Percentiles rank a stretch among this genome's conserved stretches.
Evolutionary conservation across 805 yeast species (phyloP).

Genomic region (Yamadazyma takamatsuzukensis): DNA sequence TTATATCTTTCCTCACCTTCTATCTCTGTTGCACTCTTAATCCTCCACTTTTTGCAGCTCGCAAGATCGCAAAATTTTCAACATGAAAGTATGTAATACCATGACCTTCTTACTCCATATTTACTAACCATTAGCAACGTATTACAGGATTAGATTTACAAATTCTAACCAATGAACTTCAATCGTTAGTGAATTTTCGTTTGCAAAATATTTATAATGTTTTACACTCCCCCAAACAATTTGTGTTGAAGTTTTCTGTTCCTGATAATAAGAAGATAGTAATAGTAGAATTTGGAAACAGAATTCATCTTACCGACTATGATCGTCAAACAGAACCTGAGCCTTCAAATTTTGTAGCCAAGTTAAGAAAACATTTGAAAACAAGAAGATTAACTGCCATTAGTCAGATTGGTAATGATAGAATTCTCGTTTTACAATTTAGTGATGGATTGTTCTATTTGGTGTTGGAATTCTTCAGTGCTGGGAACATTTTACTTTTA

Average conservation of each 20-base stretch:
- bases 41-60: too few species aligned
- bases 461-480: slow-evolving; percentile 90
- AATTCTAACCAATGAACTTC: slow-evolving; percentile 65
- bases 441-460: slow-evolving; percentile 76
- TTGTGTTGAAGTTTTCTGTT: slow-evolving; percentile 71
- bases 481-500: slow-evolving; percentile 82
- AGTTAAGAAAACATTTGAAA: slow-evolving; percentile 81
- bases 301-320: slow-evolving; percentile 73
- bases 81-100: slow-evolving; percentile 13
- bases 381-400: slow-evolving; percentile 71
- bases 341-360: slow-evolving; percentile 83
- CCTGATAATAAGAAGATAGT: slow-evolving; percentile 78
- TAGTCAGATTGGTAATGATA: slow-evolving; percentile 72
- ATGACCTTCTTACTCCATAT: slow-evolving; percentile 1
- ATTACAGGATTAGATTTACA: slow-evolving; percentile 80
- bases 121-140: slow-evolving; percentile 56
- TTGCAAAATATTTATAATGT: slow-evolving; percentile 84
- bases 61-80: neutral
- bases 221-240: slow-evolving; percentile 66
- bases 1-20: neutral
- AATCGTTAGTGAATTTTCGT: slow-evolving; percentile 59
- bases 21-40: neutral
- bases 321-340: slow-evolving; percentile 76
- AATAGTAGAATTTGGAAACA: slow-evolving; percentile 83
- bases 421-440: slow-evolving; percentile 81